phyloP scores from a whole-genome alignment of 306 rosid species.

The Prunus fruticosa region DNA sequence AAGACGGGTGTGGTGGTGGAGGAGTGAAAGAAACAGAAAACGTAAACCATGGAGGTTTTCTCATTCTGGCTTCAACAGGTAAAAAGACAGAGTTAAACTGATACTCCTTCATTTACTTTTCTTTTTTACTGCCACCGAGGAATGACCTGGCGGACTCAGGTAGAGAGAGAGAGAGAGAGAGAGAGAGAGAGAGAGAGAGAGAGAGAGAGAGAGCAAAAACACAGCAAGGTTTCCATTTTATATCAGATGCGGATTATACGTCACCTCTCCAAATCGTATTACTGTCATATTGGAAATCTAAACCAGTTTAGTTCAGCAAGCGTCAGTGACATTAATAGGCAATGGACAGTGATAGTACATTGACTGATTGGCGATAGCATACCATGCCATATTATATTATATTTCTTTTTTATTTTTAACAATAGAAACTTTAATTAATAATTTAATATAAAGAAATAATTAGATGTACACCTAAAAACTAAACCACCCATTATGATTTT shows the following conservation, averaged over 20 bases:
- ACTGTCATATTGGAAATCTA: background rate
- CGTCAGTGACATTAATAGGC: background rate
- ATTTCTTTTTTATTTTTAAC: too few species aligned
- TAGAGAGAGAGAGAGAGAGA: background rate
- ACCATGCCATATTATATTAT: too few species aligned
- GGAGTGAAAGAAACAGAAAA: background rate
- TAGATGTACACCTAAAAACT: too few species aligned
- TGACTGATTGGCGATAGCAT: background rate
- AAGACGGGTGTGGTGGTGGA: slow-evolving; percentile 12
- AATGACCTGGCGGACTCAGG: too few species aligned
- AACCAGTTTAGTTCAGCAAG: too few species aligned
- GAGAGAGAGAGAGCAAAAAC: background rate
- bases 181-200: too few species aligned
- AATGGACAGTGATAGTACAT: background rate
- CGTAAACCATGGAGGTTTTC: background rate
- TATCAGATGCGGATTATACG: background rate
- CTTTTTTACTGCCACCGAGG: too few species aligned
- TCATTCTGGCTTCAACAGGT: background rate
- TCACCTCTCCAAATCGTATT: background rate
- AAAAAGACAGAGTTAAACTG: background rate
- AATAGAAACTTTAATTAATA: too few species aligned
- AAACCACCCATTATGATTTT: too few species aligned
- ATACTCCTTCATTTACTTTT: background rate
- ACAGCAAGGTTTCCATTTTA: background rate
- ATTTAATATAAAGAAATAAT: too few species aligned